Conservation (phyloP, 1,139 yeast genomes). For the Wickerhamomyces sp. region DNA sequence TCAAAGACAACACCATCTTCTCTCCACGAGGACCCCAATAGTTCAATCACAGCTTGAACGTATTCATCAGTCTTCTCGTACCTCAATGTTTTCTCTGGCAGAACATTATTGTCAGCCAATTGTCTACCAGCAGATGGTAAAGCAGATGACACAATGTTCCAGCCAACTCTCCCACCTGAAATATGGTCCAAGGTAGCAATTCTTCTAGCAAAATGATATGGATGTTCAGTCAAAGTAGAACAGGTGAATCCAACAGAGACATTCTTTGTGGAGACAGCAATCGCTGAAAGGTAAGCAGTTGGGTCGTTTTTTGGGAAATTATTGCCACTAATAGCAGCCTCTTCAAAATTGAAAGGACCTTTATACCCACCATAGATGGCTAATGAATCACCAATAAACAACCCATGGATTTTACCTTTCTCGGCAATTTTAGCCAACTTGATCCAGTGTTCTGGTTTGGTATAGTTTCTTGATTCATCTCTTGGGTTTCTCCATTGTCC, state of each 20-base stretch:
- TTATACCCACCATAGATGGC: constrained; percentile 40
- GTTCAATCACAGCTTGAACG: constrained; percentile 36
- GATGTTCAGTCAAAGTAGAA: constrained; percentile 40
- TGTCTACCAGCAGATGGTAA: constrained; percentile 39
- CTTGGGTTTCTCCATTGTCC: constrained; percentile 42
- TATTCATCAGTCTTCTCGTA: constrained; percentile 40
- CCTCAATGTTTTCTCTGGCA: constrained; percentile 37
- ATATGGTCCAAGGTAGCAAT: constrained; percentile 38
- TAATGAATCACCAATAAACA: constrained; percentile 41
- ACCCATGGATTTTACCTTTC: constrained; percentile 35
- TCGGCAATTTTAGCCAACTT: constrained; percentile 41
- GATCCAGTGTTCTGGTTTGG: constrained; percentile 42
- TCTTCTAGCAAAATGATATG: constrained; percentile 39
- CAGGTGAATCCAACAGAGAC: constrained; percentile 37
- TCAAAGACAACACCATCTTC: constrained; percentile 40
- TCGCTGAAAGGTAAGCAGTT: constrained; percentile 33
- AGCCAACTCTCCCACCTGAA: constrained; percentile 41
- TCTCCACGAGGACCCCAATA: constrained; percentile 40
- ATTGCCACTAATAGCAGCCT: constrained; percentile 36
- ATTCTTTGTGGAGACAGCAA: constrained; percentile 39
- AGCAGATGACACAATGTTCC: constrained; percentile 40
- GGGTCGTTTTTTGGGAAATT: constrained; percentile 40
- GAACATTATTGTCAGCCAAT: constrained; percentile 29
- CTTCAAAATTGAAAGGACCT: constrained; percentile 33
- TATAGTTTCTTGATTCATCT: constrained; percentile 33